Evolutionary conservation across 148 eudicot genomes (phyloP).

Genomic region (Vaccinium vitisidaea): DNA sequence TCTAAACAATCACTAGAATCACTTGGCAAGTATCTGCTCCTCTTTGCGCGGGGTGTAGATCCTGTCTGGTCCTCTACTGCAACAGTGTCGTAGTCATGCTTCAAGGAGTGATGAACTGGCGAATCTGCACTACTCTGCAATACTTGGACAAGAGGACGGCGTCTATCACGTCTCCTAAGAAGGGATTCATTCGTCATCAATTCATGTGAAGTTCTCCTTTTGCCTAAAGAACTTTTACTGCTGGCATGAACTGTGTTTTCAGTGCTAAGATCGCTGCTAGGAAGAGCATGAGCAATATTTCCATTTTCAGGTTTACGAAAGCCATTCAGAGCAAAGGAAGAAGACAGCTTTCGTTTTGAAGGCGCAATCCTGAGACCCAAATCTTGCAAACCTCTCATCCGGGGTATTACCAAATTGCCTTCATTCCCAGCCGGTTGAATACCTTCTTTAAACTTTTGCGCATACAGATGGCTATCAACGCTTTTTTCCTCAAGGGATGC

Average conservation of each 20-base stretch:
- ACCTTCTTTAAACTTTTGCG: slow-evolving; percentile 32
- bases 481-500: slow-evolving; percentile 34
- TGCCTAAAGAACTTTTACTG: slow-evolving; percentile 32
- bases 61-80: slow-evolving; percentile 44
- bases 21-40: slow-evolving; percentile 35
- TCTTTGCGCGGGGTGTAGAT: slow-evolving; percentile 31
- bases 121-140: slow-evolving; percentile 38
- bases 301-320: slow-evolving; percentile 29
- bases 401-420: slow-evolving; percentile 37
- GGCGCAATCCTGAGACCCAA: slow-evolving; percentile 43
- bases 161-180: slow-evolving; percentile 49
- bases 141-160: slow-evolving; percentile 43
- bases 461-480: slow-evolving; percentile 23
- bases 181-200: slow-evolving; percentile 37
- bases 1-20: slow-evolving; percentile 35
- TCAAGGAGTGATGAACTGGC: slow-evolving; percentile 32
- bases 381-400: slow-evolving; percentile 52
- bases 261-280: slow-evolving; percentile 26
- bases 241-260: slow-evolving; percentile 31
- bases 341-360: slow-evolving; percentile 31
- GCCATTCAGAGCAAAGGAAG: slow-evolving; percentile 34
- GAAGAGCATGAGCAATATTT: slow-evolving; percentile 31
- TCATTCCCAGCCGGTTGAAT: slow-evolving; percentile 36
- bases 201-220: slow-evolving; percentile 44
- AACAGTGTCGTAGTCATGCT: slow-evolving; percentile 28